Percentiles rank a stretch among this genome's conserved stretches.
Evolutionary conservation across 495 filamentous ascomycete species (phyloP).

Genomic region (Durotheca rogersii): DNA sequence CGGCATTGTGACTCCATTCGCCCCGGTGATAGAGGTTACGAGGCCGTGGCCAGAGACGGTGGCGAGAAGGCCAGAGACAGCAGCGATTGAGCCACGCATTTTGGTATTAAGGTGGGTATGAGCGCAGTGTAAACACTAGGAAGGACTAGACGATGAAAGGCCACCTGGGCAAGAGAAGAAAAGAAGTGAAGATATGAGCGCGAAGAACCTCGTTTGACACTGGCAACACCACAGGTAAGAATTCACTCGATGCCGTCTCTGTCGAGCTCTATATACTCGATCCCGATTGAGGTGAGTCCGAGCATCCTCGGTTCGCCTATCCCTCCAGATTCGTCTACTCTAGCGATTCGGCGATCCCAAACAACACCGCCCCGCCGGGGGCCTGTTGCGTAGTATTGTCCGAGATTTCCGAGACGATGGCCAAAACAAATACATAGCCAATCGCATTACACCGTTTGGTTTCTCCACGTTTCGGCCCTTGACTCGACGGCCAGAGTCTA

Average conservation of each 20-base stretch:
- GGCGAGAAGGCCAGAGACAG: slow-evolving; percentile 33
- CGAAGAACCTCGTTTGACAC: slow-evolving; percentile 5
- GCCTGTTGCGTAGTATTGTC: slow-evolving; percentile 3
- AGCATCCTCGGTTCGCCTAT: neutral
- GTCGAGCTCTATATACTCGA: slow-evolving; percentile 25
- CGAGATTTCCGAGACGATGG: slow-evolving; percentile 23
- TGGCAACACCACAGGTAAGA: slow-evolving; percentile 2
- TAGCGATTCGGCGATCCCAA: neutral
- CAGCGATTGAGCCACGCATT: slow-evolving; percentile 37
- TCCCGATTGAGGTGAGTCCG: slow-evolving; percentile 3
- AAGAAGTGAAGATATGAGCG: slow-evolving; percentile 5
- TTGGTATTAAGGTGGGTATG: slow-evolving; percentile 12
- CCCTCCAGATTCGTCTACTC: neutral
- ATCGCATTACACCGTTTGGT: slow-evolving; percentile 20
- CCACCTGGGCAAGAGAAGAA: slow-evolving; percentile 28
- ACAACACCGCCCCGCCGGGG: slow-evolving; percentile 1
- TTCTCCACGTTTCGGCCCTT: slow-evolving; percentile 16
- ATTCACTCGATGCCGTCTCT: neutral
- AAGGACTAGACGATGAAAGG: slow-evolving; percentile 17
- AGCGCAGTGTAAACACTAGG: slow-evolving; percentile 2
- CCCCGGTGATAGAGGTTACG: slow-evolving; percentile 51
- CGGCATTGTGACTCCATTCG: slow-evolving; percentile 57
- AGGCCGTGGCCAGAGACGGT: slow-evolving; percentile 48
- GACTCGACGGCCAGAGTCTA: neutral
- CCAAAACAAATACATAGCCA: slow-evolving; percentile 23